Evolutionary conservation across 495 filamentous ascomycete species (phyloP), one percentile per base, ranked within the genome.

Genomic region (Apiosordaria backusii): DNA sequence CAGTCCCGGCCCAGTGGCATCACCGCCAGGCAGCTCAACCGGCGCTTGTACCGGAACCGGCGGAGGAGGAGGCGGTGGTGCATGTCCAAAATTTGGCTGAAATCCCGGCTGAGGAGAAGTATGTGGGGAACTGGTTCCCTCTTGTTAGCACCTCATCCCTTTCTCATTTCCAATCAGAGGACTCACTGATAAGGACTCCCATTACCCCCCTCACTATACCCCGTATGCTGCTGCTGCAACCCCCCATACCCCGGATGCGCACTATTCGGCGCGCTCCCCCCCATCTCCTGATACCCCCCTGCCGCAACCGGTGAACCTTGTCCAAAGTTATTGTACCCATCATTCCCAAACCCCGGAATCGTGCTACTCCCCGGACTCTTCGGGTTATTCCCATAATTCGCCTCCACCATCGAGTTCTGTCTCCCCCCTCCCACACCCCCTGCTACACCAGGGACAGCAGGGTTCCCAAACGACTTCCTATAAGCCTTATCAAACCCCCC

Each of bases 401-500:
- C 53, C 65, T 74, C 76, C 21, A 63, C 63, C 65, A 74, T 72
- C 45, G n/a, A n/a, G n/a, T n/a, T 2, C 35, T 45, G 16, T 45
- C 16, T 15, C 35, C 35, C 35, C 35, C 16, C 35, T 15, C 35
- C 35, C 7, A 7, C 27, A 3, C 27, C 27, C 27, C 27, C 7
- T 29, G 27, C 3, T 7, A 60, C 64, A n/a, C 25, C 29, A 59
- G n/a, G 63, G 0, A 59, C 13, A 5, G 58, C 18, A 6, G 18
- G 0, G 9, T 57, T 9, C 18, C 24, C 6, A 16, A 40, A 57
- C 26, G 25, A 66, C 66, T 71, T 71, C 29, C 72, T 69, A 50
- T 75, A 70, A 16, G 76, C 75, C 23, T 72, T 72, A 26, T 79
- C 67, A 23, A 78, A 72, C 0, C 74, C 75, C 9, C 77, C 76